phyloP scores from a whole-genome alignment of 2,329 filamentous ascomycete genomes.

The Aureobasidium sp. region DNA sequence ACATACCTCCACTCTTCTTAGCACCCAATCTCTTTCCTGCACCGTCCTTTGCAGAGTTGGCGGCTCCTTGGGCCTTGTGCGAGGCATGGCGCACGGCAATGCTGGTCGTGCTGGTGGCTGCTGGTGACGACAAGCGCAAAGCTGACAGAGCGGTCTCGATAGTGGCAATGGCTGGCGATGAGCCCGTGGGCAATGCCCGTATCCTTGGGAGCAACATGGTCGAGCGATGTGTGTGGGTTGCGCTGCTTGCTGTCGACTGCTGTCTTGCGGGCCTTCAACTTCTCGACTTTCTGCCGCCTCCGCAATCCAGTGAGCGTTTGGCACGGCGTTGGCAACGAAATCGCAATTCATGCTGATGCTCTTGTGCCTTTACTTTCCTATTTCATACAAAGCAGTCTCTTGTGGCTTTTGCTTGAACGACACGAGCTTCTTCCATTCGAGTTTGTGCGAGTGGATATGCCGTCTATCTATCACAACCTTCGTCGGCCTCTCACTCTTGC shows the following conservation, averaged over 20 bases:
- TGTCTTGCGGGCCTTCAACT: not conserved
- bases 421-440: not conserved
- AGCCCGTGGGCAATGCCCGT: constrained; percentile 11
- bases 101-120: constrained; percentile 16
- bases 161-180: constrained; percentile 7
- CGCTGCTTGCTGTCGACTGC: not conserved
- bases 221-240: not conserved
- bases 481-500: not conserved
- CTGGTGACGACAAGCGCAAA: constrained; percentile 25
- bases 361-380: not conserved
- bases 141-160: constrained; percentile 27
- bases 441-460: not conserved
- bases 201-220: constrained; percentile 18
- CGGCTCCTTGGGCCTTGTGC: constrained; percentile 58
- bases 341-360: not conserved
- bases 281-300: constrained; percentile 10
- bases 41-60: constrained; percentile 64
- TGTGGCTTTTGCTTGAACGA: not conserved
- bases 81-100: constrained; percentile 50
- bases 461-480: not conserved
- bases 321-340: not conserved
- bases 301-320: not conserved
- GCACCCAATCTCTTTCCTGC: constrained; percentile 85
- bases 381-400: not conserved
- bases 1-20: constrained; percentile 79